These are phyloP conservation scores for Pseudogymnoascus sp. DNA, from an alignment of 2,329 filamentous ascomycete genomes.

Conservation along the genomic window DNA sequence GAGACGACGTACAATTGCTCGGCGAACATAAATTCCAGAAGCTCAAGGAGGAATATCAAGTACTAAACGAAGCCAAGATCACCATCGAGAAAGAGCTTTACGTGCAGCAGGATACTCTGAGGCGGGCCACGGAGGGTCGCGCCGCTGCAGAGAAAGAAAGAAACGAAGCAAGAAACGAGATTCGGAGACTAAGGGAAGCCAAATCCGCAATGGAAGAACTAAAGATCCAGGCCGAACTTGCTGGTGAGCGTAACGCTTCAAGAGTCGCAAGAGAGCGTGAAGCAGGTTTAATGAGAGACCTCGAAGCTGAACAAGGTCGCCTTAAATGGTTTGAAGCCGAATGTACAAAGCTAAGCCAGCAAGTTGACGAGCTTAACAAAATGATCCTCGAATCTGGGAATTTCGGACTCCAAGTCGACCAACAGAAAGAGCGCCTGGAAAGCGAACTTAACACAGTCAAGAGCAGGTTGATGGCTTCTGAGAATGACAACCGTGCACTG, in stretches of 20 bases:
- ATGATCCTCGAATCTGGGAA: conserved; percentile 83
- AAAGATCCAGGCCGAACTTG: conserved; percentile 71
- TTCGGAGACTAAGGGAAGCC: conserved; percentile 72
- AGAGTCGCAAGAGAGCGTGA: conserved; percentile 75
- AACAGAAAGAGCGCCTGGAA: conserved; percentile 88
- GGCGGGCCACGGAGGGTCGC: conserved; percentile 76
- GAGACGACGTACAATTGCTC: conserved; percentile 86
- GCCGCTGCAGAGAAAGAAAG: conserved; percentile 76
- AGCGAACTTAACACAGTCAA: conserved; percentile 86
- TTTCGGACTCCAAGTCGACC: conserved; percentile 83
- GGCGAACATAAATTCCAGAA: conserved; percentile 80
- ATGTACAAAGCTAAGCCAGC: conserved; percentile 64
- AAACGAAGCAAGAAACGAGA: conserved; percentile 80
- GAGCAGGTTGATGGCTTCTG: conserved; percentile 79
- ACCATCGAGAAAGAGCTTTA: conserved; percentile 98
- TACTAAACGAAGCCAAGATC: conserved; percentile 88
- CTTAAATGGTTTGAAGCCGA: conserved; percentile 75
- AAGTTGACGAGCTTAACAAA: conserved; percentile 80
- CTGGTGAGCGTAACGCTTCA: conserved; percentile 72
- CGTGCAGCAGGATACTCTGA: conserved; percentile 83
- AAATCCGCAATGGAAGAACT: conserved; percentile 82
- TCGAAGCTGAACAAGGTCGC: conserved; percentile 70
- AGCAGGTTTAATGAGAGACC: conserved; percentile 66
- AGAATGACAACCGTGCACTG: conserved; percentile 92
- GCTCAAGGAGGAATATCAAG: conserved; percentile 77